phyloP scores from a whole-genome alignment of 2,329 filamentous ascomycete species.

The Monosporascus sp. region DNA sequence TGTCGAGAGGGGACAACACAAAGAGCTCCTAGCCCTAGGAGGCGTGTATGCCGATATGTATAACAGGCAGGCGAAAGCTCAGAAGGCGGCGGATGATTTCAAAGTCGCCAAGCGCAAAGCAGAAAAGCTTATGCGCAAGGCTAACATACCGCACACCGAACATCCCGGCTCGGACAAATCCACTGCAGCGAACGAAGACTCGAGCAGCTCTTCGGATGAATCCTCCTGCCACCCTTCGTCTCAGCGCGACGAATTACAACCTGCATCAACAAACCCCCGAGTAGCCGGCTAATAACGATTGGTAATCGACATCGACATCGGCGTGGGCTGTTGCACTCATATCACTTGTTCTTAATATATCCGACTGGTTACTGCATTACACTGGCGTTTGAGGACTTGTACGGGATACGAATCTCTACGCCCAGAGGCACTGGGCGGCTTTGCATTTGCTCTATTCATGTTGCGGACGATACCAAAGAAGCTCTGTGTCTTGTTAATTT shows the following conservation, averaged over 20 bases:
- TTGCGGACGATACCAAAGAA: slow-evolving; percentile 1
- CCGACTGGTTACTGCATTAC: not conserved
- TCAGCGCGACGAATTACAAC: not conserved
- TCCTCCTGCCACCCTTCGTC: slow-evolving; percentile 10
- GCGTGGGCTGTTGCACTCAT: not conserved
- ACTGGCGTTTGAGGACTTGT: not conserved
- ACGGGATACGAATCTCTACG: not conserved
- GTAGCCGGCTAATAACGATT: not conserved
- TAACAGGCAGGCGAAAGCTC: slow-evolving; percentile 79
- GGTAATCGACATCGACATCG: not conserved
- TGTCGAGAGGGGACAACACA: slow-evolving; percentile 72
- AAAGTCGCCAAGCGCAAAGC: slow-evolving; percentile 35
- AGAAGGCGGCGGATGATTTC: slow-evolving; percentile 61
- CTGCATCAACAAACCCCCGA: not conserved
- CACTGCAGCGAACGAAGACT: slow-evolving; percentile 35
- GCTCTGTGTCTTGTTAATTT: not conserved
- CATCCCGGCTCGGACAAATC: slow-evolving; percentile 21
- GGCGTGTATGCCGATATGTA: slow-evolving; percentile 82
- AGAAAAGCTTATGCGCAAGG: slow-evolving; percentile 42
- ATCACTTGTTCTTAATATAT: not conserved
- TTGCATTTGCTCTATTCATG: not conserved
- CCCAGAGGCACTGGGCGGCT: not conserved
- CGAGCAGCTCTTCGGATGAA: slow-evolving; percentile 31
- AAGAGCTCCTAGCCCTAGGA: slow-evolving; percentile 63
- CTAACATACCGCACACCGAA: slow-evolving; percentile 37